Base-by-base conservation (phyloP, 495 filamentous ascomycete species). In the Rusavskia elegans region DNA sequence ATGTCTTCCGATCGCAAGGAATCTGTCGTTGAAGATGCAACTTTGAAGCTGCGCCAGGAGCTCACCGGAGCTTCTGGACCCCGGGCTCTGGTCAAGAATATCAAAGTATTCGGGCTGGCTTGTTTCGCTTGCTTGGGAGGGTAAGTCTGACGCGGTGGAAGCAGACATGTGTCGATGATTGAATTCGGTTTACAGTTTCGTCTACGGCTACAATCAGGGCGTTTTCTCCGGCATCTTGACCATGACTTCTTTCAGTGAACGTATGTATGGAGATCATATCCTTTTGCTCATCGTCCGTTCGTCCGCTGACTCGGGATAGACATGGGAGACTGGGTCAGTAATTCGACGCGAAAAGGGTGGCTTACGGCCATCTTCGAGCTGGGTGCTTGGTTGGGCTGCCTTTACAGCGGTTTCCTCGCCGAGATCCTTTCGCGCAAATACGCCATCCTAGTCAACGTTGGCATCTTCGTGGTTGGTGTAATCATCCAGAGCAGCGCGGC, bases 71-170 rank as follows among this genome's bases (percentile, higher is more conserved):
- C 68, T 27, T 76, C 77, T 48, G 83, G 84, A 1, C 80, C 82
- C 8, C 60, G 67, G 58, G 82, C 82, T 16, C 64, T 87, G 53
- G 57, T 84, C 6, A 80, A 79, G 64, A 87, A 87, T 61, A 71
- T 76, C 53, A 77, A 73, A 37, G 84, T 87, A 37, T 85, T 85
- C 61, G 71, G 79, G 45, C 79, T 87, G 55, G 82, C 82, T 5
- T 70, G 77, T 61, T 88, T 89, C 63, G 85, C 85, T 25, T 87
- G 83, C 48, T 75, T 90, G 20, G 86, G 87, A 54, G 84, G 87
- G 57, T 59, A 68, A 20, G 48, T 62, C 37, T 64, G 16, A 38
- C 20, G 16, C 3, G 48, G n/a, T 49, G 49, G 48, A 9, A 53
- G 20, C n/a, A n/a, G 32, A 16, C 5, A 53, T 73, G n/a, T 71